Evolutionary conservation across 2,329 filamentous ascomycete species (phyloP).

Genomic region (Penicillium sp.): DNA sequence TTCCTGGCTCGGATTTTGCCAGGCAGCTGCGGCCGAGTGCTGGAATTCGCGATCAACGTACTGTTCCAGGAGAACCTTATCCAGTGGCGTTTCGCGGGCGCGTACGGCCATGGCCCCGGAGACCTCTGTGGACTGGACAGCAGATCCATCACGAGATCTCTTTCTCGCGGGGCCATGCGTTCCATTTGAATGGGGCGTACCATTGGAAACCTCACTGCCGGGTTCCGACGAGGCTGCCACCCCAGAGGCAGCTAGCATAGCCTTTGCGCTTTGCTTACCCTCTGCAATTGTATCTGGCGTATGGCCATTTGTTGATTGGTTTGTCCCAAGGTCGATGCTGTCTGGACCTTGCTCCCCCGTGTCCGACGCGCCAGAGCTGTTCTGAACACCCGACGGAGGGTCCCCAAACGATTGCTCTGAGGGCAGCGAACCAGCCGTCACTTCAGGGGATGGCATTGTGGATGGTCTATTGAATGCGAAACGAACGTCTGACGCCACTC

Average conservation of each 20-base stretch:
- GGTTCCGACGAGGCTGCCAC: slow-evolving; percentile 22
- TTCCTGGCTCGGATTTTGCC: slow-evolving; percentile 48
- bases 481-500: slow-evolving; percentile 16
- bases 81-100: slow-evolving; percentile 36
- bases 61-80: slow-evolving; percentile 51
- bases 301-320: slow-evolving; percentile 23
- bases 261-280: slow-evolving; percentile 54
- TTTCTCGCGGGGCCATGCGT: slow-evolving; percentile 48
- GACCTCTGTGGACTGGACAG: slow-evolving; percentile 38
- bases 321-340: slow-evolving; percentile 17
- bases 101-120: slow-evolving; percentile 25
- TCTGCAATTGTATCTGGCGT: slow-evolving; percentile 44
- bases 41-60: slow-evolving; percentile 58
- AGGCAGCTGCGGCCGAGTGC: slow-evolving; percentile 47
- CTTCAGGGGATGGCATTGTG: slow-evolving; percentile 32
- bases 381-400: slow-evolving; percentile 19
- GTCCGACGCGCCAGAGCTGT: slow-evolving; percentile 21
- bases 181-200: slow-evolving; percentile 27
- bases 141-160: slow-evolving; percentile 52
- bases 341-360: slow-evolving; percentile 19
- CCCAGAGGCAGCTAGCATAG: slow-evolving; percentile 48
- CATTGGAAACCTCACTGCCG: slow-evolving; percentile 24
- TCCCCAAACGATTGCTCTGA: slow-evolving; percentile 20
- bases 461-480: slow-evolving; percentile 5
- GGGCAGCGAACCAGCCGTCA: slow-evolving; percentile 19